Base-by-base conservation (phyloP, 257 asterid species). In the Cruciata laevipes region DNA sequence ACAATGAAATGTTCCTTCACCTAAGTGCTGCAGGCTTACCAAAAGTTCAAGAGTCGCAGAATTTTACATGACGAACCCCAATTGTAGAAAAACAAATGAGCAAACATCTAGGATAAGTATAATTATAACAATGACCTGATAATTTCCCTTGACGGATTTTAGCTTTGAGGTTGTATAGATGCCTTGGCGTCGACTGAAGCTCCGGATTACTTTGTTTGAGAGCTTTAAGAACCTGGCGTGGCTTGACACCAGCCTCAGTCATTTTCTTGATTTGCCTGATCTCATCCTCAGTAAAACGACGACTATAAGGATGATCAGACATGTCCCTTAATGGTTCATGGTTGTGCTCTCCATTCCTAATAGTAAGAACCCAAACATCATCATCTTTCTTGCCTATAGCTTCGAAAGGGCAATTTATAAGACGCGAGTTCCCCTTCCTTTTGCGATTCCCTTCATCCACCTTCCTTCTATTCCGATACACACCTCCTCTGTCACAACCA, bases 401-500 rank as follows among this genome's bases (percentile, higher is more conserved):
- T 79, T 76, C 80, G 55, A 78, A 82, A 51, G 86, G 86, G 69
- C 83, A 82, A 68, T 82, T 82, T 73, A 76, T 82, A 74, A 82
- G 83, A 59, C 86, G 82, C 51, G 86, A 78, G 70, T 59, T 71
- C 6, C 75, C 76, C 71, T 82, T 78, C 73, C 82, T 71, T 66
- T 78, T 82, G 71, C 82, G 83, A 73, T 78, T 82, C 72, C 70
- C 70, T 62, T 82, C 86, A 32, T 82, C 83, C 67, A 62, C 71
- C 64, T 44, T 78, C 67, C 83, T 80, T 71, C 82, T 73, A 63
- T 71, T 78, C 18, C 83, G 78, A 58, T 74, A 82, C 25, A 73
- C 74, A 49, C 86, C 86, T 59, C 86, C 83, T 66, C 86, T 76
- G 65, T 82, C 86, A 78, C 86, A 82, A 62, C 86, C 86, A 71